phyloP scores from a whole-genome alignment of 768 basidiomycete genomes.

The Lactarius akahatsu region DNA sequence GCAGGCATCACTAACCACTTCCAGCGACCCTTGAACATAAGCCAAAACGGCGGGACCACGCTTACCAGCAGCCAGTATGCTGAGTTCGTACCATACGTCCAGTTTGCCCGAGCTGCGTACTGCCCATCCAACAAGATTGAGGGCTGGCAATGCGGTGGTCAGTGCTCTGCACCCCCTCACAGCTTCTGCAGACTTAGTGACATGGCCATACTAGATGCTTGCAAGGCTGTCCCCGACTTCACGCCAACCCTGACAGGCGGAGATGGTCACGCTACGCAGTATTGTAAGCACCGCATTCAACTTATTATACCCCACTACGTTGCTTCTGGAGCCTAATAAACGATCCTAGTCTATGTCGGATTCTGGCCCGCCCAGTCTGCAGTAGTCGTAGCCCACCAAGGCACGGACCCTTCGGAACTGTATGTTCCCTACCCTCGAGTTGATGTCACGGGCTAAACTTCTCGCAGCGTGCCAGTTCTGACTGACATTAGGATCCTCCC shows the following conservation, averaged over 20 bases:
- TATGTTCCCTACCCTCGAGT: background rate
- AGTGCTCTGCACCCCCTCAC: conserved; percentile 16
- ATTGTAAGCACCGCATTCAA: conserved; percentile 39
- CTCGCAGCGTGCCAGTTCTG: conserved; percentile 17
- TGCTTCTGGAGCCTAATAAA: background rate
- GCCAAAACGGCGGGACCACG: conserved; percentile 23
- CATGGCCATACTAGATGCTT: conserved; percentile 38
- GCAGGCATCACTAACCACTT: background rate
- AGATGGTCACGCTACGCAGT: conserved; percentile 48
- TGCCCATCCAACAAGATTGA: conserved; percentile 42
- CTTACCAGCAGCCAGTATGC: conserved; percentile 38
- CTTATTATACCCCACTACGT: background rate
- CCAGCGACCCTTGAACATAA: conserved; percentile 2
- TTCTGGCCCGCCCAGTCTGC: conserved; percentile 24
- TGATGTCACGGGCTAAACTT: background rate
- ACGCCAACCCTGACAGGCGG: conserved; percentile 47
- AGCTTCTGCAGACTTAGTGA: background rate
- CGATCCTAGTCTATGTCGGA: conserved; percentile 26
- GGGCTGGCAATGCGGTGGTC: conserved; percentile 49
- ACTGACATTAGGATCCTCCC: conserved; percentile 8
- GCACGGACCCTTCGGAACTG: conserved; percentile 22
- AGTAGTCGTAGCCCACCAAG: conserved; percentile 28
- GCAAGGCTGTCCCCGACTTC: conserved; percentile 43
- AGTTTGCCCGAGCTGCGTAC: conserved; percentile 59
- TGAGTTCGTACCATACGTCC: conserved; percentile 46